Evolutionary conservation across 73 alveolate species (phyloP), one percentile per base, ranked within the genome.

Genomic region (Diophrys sp.): DNA sequence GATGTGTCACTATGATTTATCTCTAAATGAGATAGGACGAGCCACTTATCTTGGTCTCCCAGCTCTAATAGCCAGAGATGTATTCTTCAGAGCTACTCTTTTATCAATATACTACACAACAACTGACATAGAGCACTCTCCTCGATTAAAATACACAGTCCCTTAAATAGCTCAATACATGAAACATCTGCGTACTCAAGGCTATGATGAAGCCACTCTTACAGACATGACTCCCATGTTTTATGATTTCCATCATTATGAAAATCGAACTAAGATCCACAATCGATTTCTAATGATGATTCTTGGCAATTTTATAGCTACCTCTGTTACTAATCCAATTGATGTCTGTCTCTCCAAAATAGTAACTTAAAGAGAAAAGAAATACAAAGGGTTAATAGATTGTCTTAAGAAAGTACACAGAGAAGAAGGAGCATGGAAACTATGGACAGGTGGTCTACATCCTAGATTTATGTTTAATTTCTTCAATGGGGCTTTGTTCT

Each of bases 311-410:
- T 25, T 73, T 1, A 1, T 85, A 18, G 93, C 82, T n/a, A 85
- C 93, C 0, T 26, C 72, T 25, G 26, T 85, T 14, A 85, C 93
- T 0, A 85, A 85, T 53, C 93, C 93, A 5, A 73, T 85, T 28
- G 93, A 85, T 78, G 93, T 85, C 28, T 70, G 86, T 73, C 33
- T 79, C 62, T 33, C 89, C 0, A 85, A 85, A 55, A 44, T 85
- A 14, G 8, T 85, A 25, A 85, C 93, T 1, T 69, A 85, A 62
- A 34, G 73, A 66, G 67, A 78, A 14, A 68, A 70, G 0, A 71
- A 79, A 29, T 85, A 85, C 67, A 72, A 69, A 26, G 93, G 93
- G 27, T 33, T 85, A 0, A 70, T 70, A 1, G 34, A 79, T 23
- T 71, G 86, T 44, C 18, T 85, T 27, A 33, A 2, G 24, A 79